Base-by-base conservation (phyloP, 306 rosid species). In the Dryas drummondii region DNA sequence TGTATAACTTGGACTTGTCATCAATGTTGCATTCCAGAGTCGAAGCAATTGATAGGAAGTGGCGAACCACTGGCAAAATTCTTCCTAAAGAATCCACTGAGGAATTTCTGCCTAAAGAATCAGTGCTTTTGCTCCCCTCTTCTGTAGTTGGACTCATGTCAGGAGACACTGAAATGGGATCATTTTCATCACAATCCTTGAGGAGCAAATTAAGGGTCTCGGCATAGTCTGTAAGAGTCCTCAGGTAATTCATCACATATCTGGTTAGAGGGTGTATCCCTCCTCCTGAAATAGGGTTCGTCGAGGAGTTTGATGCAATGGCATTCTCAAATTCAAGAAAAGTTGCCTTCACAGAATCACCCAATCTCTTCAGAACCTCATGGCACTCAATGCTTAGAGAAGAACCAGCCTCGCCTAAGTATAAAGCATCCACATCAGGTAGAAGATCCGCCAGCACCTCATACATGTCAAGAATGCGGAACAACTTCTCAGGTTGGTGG, bases 241-340 rank as follows among this genome's bases (percentile, higher is more conserved):
- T 80, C 3, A 94, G 73, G 86, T 91, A 94, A 72, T 94, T 91
- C 97, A 94, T 91, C 59, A 94, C 98, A 67, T 91, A 94, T 83
- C 77, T 89, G 14, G 93, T 85, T 74, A 94, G 86, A 50, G 91
- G 97, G 69, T 94, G 98, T 71, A 87, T 70, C n/a, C 96, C 98
- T 4, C 98, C 98, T 10, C 97, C 96, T 5, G 88, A 81, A 71
- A 91, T 73, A 56, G 96, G 84, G 16, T 84, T 79, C 42, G 84
- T 42, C 4, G 98, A 90, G 63, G 71, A 71, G 87, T 91, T 88
- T 41, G 92, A 80, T 44, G 92, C 97, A 69, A 91, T 81, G 57
- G 92, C 96, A 74, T 83, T 86, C 80, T 82, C 70, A 67, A 94
- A 91, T 73, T 94, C 91, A 37, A 88, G 45, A 73, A 90, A 88